Evolutionary conservation across 2,329 filamentous ascomycete species (phyloP).

Genomic region (Colletotrichum sansevieriae): DNA sequence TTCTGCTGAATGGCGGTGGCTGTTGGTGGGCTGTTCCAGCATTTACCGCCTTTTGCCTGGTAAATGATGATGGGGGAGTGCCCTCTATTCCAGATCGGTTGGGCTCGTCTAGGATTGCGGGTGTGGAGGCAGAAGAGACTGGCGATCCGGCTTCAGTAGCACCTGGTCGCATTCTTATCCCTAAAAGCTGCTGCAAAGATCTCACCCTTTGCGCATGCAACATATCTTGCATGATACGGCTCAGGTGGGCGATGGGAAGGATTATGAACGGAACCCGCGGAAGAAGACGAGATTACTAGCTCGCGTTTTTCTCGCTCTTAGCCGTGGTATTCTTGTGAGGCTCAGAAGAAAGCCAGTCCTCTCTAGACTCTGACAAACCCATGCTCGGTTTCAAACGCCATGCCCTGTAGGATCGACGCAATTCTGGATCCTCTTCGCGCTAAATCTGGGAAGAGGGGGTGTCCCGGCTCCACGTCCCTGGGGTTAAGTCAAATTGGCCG

Average conservation of each 20-base stretch:
- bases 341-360: slow-evolving; percentile 17
- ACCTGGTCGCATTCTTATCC: neutral
- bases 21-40: too few species aligned
- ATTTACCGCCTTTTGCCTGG: neutral
- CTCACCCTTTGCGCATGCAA: neutral
- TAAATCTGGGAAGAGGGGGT: slow-evolving; percentile 13
- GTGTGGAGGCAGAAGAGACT: neutral
- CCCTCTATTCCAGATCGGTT: neutral
- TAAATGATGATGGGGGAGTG: neutral
- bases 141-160: neutral
- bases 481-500: neutral
- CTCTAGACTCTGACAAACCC: slow-evolving; percentile 9
- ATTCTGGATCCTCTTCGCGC: slow-evolving; percentile 1
- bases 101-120: neutral
- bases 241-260: neutral
- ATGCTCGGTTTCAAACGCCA: slow-evolving; percentile 23
- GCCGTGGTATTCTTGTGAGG: neutral
- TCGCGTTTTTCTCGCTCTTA: slow-evolving; percentile 17
- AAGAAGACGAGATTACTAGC: neutral
- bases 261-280: slow-evolving; percentile 8
- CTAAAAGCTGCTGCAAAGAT: neutral
- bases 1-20: too few species aligned
- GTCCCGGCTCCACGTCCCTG: neutral
- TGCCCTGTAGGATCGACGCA: slow-evolving; percentile 16
- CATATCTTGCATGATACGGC: neutral